Conservation (phyloP, 129 eudicot genomes). For the Chrysanthemum lavandulifolium region DNA sequence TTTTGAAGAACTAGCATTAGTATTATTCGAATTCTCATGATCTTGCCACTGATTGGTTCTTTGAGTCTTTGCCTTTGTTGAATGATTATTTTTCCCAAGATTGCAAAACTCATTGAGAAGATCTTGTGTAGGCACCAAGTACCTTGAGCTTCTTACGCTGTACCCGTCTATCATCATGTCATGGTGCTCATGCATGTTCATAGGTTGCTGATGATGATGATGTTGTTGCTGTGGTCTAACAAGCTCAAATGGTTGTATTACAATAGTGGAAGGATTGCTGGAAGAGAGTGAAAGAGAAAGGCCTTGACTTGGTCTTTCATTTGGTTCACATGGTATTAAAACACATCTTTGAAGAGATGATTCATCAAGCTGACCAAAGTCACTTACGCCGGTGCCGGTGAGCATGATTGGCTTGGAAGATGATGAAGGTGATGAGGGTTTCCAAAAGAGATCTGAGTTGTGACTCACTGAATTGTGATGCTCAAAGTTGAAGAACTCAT, state of each 20-base stretch:
- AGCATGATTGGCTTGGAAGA: constrained; percentile 38
- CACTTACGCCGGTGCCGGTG: constrained; percentile 28
- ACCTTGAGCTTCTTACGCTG: constrained; percentile 70
- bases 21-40: constrained; percentile 24
- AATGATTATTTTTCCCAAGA: constrained; percentile 52
- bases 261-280: constrained; percentile 62
- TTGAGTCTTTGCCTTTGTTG: constrained; percentile 41
- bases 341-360: constrained; percentile 58
- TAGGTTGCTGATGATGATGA: constrained; percentile 19
- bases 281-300: constrained; percentile 78
- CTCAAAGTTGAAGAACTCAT: constrained; percentile 37
- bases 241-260: constrained; percentile 82
- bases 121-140: constrained; percentile 72
- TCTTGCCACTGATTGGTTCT: constrained; percentile 41
- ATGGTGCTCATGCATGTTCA: constrained; percentile 38
- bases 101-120: constrained; percentile 83
- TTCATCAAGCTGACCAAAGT: constrained; percentile 43
- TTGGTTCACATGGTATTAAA: constrained; percentile 68
- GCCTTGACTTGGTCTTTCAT: constrained; percentile 85
- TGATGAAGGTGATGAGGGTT: constrained; percentile 45
- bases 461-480: constrained; percentile 37
- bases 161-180: constrained; percentile 33
- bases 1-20: constrained; percentile 36
- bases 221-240: constrained; percentile 46
- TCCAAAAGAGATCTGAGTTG: constrained; percentile 41